Conservation (phyloP, 1,139 yeast genomes). For the Scheffersomyces stambukii region DNA sequence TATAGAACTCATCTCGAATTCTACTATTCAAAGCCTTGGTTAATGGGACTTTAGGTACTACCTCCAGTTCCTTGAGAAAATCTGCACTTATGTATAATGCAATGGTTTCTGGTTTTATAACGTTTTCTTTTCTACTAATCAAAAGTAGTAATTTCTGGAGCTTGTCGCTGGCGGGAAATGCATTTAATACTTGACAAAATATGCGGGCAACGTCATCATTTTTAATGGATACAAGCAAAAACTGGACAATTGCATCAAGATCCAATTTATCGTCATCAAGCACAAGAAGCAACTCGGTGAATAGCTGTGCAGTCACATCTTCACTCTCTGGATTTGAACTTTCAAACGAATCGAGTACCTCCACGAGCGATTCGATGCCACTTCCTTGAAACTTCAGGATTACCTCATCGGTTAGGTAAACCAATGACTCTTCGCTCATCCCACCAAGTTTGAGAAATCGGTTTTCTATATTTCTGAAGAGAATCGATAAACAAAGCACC, state of each 20-base stretch:
- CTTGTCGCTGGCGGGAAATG: slow-evolving; percentile 33
- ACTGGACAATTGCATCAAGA: slow-evolving; percentile 20
- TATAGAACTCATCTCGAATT: slow-evolving; percentile 54
- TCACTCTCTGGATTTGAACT: slow-evolving; percentile 14
- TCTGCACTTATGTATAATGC: slow-evolving; percentile 34
- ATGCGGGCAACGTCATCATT: slow-evolving; percentile 31
- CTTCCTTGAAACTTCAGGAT: slow-evolving; percentile 23
- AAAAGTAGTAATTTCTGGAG: slow-evolving; percentile 24
- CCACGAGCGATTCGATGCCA: slow-evolving; percentile 28
- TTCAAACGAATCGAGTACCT: slow-evolving; percentile 22
- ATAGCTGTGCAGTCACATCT: slow-evolving; percentile 17
- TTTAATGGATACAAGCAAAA: slow-evolving; percentile 26
- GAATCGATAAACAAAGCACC: no score
- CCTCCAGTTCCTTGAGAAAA: slow-evolving; percentile 31
- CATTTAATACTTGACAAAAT: slow-evolving; percentile 44
- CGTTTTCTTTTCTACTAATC: slow-evolving; percentile 14
- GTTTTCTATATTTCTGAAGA: no score
- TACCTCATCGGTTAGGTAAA: slow-evolving; percentile 28
- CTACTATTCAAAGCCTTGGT: slow-evolving; percentile 40
- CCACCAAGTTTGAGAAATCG: no score
- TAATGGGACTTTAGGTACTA: slow-evolving; percentile 36
- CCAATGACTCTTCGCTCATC: no score
- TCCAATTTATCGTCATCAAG: slow-evolving; percentile 24
- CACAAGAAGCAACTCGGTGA: slow-evolving; percentile 35
- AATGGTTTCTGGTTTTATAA: slow-evolving; percentile 36